Evolutionary conservation across 1,284 basidiomycete species (phyloP).

Genomic region (Pyrrhoderma noxium): DNA sequence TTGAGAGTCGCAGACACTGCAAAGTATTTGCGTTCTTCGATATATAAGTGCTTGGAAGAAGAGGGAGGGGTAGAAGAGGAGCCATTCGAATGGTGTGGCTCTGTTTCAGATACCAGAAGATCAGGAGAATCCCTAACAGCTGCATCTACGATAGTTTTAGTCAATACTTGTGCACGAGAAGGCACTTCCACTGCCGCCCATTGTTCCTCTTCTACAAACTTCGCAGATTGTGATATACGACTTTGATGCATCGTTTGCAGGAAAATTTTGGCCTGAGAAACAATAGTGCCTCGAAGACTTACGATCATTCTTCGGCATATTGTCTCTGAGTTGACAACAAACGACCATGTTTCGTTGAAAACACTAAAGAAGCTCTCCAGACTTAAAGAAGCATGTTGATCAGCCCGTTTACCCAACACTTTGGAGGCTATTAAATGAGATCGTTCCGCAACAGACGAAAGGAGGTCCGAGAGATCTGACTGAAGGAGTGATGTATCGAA

Average conservation of each 20-base stretch:
- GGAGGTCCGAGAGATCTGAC: slow-evolving; percentile 62
- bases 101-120: slow-evolving; percentile 36
- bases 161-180: slow-evolving; percentile 56
- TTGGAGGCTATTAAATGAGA: slow-evolving; percentile 78
- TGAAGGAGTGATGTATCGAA: slow-evolving; percentile 39
- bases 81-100: slow-evolving; percentile 18
- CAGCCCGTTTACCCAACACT: slow-evolving; percentile 67
- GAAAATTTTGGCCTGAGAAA: slow-evolving; percentile 85
- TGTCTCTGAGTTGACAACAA: slow-evolving; percentile 82
- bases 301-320: slow-evolving; percentile 89
- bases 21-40: slow-evolving; percentile 82
- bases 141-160: slow-evolving; percentile 70
- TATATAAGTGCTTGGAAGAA: slow-evolving; percentile 62
- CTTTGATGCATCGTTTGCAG: slow-evolving; percentile 80
- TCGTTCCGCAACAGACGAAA: slow-evolving; percentile 77
- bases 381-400: slow-evolving; percentile 70
- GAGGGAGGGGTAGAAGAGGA: slow-evolving; percentile 6
- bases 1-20: slow-evolving; percentile 83
- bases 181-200: slow-evolving; percentile 82
- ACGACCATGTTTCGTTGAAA: slow-evolving; percentile 83
- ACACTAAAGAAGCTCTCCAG: slow-evolving; percentile 73
- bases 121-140: slow-evolving; percentile 79
- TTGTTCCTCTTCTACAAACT: slow-evolving; percentile 86
- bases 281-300: slow-evolving; percentile 75
- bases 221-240: slow-evolving; percentile 79